These are phyloP conservation scores for Syncephalastrum sp. DNA, from an alignment of 371 early-diverging fungal species.

Conservation along the genomic window DNA sequence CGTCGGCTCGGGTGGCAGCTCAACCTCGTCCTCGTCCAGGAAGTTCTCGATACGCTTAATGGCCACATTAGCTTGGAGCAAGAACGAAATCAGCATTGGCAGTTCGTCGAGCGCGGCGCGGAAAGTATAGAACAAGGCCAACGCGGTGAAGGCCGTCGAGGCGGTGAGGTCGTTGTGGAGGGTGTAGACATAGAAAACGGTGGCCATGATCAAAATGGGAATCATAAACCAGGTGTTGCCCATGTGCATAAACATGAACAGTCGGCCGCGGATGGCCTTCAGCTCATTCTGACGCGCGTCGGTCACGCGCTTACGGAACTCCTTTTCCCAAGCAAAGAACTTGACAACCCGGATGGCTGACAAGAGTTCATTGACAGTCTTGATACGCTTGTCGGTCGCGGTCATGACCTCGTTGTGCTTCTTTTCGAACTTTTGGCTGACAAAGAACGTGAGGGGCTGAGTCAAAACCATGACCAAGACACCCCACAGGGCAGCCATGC, in stretches of 20 bases:
- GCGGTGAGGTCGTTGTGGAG: conserved; percentile 54
- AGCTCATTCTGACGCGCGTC: conserved; percentile 52
- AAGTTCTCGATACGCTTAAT: conserved; percentile 67
- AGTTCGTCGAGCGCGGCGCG: conserved; percentile 68
- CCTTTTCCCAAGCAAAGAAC: conserved; percentile 80
- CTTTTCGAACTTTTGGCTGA: conserved; percentile 50
- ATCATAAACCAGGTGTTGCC: conserved; percentile 48
- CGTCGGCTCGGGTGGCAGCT: conserved; percentile 2
- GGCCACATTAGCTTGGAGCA: conserved; percentile 71
- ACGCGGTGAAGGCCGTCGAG: conserved; percentile 60
- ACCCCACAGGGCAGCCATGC: conserved; percentile 64
- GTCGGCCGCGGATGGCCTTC: conserved; percentile 40
- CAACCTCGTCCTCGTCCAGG: conserved; percentile 69
- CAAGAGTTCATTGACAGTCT: conserved; percentile 69
- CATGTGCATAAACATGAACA: conserved; percentile 46
- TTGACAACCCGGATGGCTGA: conserved; percentile 77
- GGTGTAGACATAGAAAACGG: conserved; percentile 55
- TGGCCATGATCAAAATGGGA: conserved; percentile 56
- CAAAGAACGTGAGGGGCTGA: conserved; percentile 58
- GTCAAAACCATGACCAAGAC: conserved; percentile 55
- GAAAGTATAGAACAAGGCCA: conserved; percentile 63
- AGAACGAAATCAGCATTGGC: conserved; percentile 61
- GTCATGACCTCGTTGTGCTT: conserved; percentile 53
- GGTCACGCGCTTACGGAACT: conserved; percentile 56
- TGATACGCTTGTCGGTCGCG: conserved; percentile 64